Evolutionary conservation across 169 alveolate species (phyloP).

Genomic region (Plasmodium cynomolgi): DNA sequence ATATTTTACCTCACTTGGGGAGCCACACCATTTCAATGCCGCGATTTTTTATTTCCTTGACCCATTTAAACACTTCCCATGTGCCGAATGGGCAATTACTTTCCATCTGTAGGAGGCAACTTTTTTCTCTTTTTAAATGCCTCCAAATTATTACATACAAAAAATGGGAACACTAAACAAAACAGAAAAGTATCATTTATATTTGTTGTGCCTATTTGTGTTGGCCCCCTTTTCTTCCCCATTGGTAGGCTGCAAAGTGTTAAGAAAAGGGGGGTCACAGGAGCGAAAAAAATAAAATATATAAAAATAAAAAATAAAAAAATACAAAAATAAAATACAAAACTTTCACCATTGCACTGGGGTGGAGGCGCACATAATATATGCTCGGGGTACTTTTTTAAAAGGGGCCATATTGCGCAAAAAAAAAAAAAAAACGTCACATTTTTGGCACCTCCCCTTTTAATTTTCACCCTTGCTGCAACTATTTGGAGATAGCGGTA

Average conservation of each 20-base stretch:
- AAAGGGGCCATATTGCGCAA: background rate
- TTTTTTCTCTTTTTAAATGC: background rate
- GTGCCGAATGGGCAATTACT: background rate
- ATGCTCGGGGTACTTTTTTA: background rate
- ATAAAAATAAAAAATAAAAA: no score
- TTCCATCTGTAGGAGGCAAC: background rate
- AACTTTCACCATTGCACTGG: background rate
- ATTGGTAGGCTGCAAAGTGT: background rate
- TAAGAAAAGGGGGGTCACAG: background rate
- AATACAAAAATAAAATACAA: background rate
- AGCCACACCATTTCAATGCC: background rate
- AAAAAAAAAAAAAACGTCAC: background rate
- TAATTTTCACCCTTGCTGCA: background rate
- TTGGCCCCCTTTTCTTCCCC: background rate
- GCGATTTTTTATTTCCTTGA: background rate
- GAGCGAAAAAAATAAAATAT: background rate
- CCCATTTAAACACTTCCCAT: background rate
- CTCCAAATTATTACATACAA: background rate
- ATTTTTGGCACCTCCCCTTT: background rate
- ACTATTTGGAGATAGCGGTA: background rate
- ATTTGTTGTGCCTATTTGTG: background rate
- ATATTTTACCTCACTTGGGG: background rate
- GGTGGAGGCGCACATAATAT: background rate
- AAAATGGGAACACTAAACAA: background rate
- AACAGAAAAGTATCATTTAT: background rate